phyloP scores from a whole-genome alignment of 805 yeast species.

The Yarrowia keelungensis region DNA sequence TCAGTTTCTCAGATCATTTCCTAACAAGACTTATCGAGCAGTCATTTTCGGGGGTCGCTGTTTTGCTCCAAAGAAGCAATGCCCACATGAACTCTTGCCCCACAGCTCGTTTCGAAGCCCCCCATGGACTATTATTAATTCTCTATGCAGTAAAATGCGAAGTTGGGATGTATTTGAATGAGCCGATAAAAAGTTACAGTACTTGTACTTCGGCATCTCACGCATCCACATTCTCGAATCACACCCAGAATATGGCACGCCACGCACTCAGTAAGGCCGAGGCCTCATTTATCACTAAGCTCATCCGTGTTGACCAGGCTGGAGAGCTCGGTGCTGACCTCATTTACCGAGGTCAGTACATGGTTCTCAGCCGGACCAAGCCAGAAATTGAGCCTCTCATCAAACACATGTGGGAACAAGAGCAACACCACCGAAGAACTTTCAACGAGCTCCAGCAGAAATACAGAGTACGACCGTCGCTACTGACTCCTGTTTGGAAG shows the following conservation, averaged over 20 bases:
- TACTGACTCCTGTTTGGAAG: constrained; percentile 93
- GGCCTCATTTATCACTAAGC: constrained; percentile 45
- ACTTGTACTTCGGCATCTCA: neutral
- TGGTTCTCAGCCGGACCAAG: constrained; percentile 69
- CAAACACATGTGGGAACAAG: constrained; percentile 98
- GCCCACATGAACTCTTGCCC: no score
- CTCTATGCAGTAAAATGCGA: neutral
- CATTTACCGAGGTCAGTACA: constrained; percentile 89
- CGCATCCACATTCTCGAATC: no score
- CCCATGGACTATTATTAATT: no score
- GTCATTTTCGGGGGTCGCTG: no score
- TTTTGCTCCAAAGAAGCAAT: no score
- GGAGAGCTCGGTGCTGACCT: constrained; percentile 97
- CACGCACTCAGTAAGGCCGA: constrained; percentile 44
- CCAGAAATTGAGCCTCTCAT: constrained; percentile 81
- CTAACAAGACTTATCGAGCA: no score
- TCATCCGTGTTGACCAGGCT: constrained; percentile 92
- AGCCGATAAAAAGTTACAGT: constrained; percentile 11
- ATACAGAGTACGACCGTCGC: constrained; percentile 87
- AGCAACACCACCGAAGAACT: constrained; percentile 84
- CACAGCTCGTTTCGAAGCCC: no score
- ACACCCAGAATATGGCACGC: constrained; percentile 16
- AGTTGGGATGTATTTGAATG: neutral
- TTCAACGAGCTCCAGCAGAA: constrained; percentile 78
- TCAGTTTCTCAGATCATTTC: no score